phyloP scores from a whole-genome alignment of 805 yeast genomes.

The Dipodascus geniculatus region DNA sequence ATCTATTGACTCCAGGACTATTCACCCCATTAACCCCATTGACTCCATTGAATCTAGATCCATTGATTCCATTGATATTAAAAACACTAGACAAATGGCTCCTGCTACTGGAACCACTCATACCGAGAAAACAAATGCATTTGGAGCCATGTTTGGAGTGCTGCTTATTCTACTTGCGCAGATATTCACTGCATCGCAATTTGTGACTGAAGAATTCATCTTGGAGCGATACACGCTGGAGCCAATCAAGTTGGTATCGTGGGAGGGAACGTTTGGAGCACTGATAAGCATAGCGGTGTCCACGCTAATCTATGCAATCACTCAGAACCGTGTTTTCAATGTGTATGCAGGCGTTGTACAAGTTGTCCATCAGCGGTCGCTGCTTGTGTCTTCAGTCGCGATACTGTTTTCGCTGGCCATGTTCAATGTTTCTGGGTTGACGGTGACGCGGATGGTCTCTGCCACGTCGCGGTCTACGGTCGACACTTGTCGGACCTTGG shows the following conservation, averaged over 20 bases:
- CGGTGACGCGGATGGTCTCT: slow-evolving; percentile 50
- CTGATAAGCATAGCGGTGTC: slow-evolving; percentile 33
- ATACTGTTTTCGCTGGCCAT: slow-evolving; percentile 63
- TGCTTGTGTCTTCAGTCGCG: slow-evolving; percentile 43
- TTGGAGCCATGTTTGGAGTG: slow-evolving; percentile 39
- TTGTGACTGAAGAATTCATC: slow-evolving; percentile 66
- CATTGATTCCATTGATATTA: too few species aligned
- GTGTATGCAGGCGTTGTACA: slow-evolving; percentile 21
- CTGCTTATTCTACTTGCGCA: slow-evolving; percentile 47
- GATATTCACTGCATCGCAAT: slow-evolving; percentile 61
- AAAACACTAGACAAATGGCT: too few species aligned
- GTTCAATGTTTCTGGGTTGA: slow-evolving; percentile 64
- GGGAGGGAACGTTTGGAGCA: slow-evolving; percentile 62
- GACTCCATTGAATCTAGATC: too few species aligned
- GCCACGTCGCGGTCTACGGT: slow-evolving; percentile 74
- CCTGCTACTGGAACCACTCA: not conserved
- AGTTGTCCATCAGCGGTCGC: slow-evolving; percentile 5
- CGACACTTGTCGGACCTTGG: slow-evolving; percentile 63
- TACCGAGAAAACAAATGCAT: slow-evolving; percentile 3
- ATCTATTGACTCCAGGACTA: too few species aligned
- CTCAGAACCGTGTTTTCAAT: slow-evolving; percentile 37
- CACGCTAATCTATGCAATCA: slow-evolving; percentile 32
- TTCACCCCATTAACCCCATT: too few species aligned
- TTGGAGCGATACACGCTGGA: slow-evolving; percentile 39
- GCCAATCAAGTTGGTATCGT: slow-evolving; percentile 58